Base-by-base conservation (phyloP, 2,329 filamentous ascomycete genomes). In the Neofusicoccum sp. region DNA sequence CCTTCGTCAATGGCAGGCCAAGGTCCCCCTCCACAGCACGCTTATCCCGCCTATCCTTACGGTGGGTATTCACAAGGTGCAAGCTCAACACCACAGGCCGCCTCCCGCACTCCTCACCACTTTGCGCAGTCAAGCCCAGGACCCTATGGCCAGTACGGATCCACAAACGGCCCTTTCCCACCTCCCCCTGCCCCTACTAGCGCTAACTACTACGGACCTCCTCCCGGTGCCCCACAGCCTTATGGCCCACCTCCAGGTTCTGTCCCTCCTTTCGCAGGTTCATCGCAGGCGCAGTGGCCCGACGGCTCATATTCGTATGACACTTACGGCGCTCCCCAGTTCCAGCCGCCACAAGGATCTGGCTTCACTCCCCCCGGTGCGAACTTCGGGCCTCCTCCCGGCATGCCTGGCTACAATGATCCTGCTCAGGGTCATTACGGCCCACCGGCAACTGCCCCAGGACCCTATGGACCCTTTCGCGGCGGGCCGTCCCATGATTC, bases 31-130 rank as follows among this genome's bases (percentile, higher is more conserved):
- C 38, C 26, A 26, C 48, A 61, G 14, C 58, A 68, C 49, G 66
- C 65, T 30, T 74, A 70, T 64, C 65, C 66, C 20, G 64, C 67
- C 20, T 73, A 70, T 59, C 47, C 44, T 7, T 71, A 71, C 60
- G 67, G 70, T 70, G 71, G 73, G 60, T 75, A 71, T 66, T 71
- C 72, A 30, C 73, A 73, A 26, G 73, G 71, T 58, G 69, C 71
- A 59, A 72, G 71, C 36, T 69, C 70, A 30, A 75, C 73, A 38
- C 72, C 74, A 59, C 70, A 73, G 61, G 67, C 74, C 64, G 69
- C 68, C 57, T 61, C 70, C 51, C 70, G 71, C 62, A 65, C 72
- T 28, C 72, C 43, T 31, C 60, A 51, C 30, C 41, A 45, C 20
- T 53, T 54, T 56, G 33, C 72, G 12, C 72, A 74, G 62, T 66